Evolutionary conservation across 2,329 filamentous ascomycete species (phyloP).

Genomic region (Annulohypoxylon truncatum): DNA sequence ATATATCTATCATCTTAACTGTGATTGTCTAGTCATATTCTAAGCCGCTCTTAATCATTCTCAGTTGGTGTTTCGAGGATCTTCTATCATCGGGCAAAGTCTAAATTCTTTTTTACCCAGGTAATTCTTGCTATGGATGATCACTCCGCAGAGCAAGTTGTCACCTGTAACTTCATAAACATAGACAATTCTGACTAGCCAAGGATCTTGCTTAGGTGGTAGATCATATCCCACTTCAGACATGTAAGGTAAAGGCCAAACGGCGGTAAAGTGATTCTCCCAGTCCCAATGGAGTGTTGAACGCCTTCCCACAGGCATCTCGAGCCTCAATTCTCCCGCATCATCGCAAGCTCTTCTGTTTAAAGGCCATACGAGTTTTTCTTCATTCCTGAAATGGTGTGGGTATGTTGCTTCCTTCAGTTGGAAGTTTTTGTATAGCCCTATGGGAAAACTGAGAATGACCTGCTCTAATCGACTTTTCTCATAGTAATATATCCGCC

Average conservation of each 20-base stretch:
- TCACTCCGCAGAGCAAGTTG: constrained; percentile 3
- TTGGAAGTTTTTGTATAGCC: no score
- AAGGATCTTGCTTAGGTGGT: background rate
- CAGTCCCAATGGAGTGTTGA: background rate
- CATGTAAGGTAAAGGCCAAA: background rate
- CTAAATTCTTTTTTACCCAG: background rate
- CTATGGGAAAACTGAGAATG: background rate
- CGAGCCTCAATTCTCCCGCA: background rate
- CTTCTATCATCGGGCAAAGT: background rate
- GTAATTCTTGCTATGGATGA: background rate
- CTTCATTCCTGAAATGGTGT: background rate
- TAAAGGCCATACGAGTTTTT: background rate
- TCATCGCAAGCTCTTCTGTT: background rate
- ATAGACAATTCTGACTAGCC: background rate
- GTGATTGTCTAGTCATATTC: no score
- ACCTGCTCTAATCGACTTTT: background rate
- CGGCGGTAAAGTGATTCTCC: background rate
- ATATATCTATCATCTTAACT: background rate
- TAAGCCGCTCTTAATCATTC: background rate
- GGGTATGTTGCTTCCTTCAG: background rate
- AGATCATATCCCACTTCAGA: background rate
- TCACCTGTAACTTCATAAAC: background rate
- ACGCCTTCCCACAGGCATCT: background rate
- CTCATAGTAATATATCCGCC: background rate
- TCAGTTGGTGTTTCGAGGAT: background rate